phyloP scores from a whole-genome alignment of 2,329 filamentous ascomycete species.

The Nemania abortiva region DNA sequence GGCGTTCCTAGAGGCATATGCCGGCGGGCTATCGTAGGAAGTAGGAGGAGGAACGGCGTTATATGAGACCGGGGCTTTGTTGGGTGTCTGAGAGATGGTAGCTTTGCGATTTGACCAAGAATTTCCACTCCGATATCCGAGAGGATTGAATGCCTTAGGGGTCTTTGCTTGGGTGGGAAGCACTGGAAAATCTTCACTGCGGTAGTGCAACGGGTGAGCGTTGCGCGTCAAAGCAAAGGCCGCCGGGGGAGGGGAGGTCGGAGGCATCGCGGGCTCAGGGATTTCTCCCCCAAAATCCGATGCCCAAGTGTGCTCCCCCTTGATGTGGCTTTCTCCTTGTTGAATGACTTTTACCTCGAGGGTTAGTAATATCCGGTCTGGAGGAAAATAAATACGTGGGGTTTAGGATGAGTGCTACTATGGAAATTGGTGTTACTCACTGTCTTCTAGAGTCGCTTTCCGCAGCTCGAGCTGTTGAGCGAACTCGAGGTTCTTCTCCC shows the following conservation, averaged over 20 bases:
- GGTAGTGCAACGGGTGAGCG: constrained; percentile 31
- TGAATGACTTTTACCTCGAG: constrained; percentile 3
- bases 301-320: constrained; percentile 33
- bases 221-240: not conserved
- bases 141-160: not conserved
- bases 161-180: not conserved
- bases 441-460: constrained; percentile 12
- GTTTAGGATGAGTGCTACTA: not conserved
- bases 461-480: constrained; percentile 42
- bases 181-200: constrained; percentile 29
- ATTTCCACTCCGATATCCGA: not conserved
- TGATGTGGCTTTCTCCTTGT: constrained; percentile 23
- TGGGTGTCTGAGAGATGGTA: not conserved
- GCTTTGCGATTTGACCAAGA: constrained; percentile 16
- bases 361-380: constrained; percentile 2
- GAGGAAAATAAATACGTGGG: not conserved
- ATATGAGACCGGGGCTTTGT: not conserved
- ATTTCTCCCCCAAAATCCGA: not conserved
- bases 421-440: constrained; percentile 19
- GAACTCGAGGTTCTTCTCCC: constrained; percentile 56
- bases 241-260: not conserved
- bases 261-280: not conserved
- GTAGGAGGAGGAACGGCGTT: constrained; percentile 30
- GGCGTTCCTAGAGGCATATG: not conserved
- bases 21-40: constrained; percentile 3